Evolutionary conservation across 2,329 filamentous ascomycete species (phyloP).

Genomic region (Sporothrix luriei): DNA sequence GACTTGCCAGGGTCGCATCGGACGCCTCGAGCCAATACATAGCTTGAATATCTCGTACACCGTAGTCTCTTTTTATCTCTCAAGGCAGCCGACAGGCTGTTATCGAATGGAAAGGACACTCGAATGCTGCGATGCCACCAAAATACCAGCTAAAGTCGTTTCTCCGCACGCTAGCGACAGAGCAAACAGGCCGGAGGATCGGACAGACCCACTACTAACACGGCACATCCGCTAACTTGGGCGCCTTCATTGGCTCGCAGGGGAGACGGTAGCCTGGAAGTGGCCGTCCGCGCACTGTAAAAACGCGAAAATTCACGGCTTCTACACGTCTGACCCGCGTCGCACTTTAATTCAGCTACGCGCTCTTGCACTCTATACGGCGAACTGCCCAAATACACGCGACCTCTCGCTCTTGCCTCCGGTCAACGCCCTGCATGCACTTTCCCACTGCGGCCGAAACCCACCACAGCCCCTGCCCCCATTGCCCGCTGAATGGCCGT

Average conservation of each 20-base stretch:
- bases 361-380: neutral
- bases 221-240: neutral
- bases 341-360: conserved; percentile 20
- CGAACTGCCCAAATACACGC: conserved; percentile 1
- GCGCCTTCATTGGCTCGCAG: conserved; percentile 11
- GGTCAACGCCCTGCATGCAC: conserved; percentile 1
- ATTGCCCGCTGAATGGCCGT: neutral
- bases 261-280: neutral
- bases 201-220: neutral
- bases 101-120: neutral
- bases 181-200: conserved; percentile 10
- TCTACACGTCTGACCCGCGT: conserved; percentile 8
- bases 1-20: neutral
- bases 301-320: conserved; percentile 36
- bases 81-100: neutral
- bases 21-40: neutral
- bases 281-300: neutral
- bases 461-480: conserved; percentile 16
- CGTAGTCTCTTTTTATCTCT: neutral
- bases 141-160: conserved; percentile 6
- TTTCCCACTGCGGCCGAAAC: neutral
- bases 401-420: conserved; percentile 1
- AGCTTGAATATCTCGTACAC: neutral
- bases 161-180: conserved; percentile 20
- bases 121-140: conserved; percentile 8